Evolutionary conservation across 2,329 filamentous ascomycete species (phyloP).

Genomic region (Dactylellina cionopaga): DNA sequence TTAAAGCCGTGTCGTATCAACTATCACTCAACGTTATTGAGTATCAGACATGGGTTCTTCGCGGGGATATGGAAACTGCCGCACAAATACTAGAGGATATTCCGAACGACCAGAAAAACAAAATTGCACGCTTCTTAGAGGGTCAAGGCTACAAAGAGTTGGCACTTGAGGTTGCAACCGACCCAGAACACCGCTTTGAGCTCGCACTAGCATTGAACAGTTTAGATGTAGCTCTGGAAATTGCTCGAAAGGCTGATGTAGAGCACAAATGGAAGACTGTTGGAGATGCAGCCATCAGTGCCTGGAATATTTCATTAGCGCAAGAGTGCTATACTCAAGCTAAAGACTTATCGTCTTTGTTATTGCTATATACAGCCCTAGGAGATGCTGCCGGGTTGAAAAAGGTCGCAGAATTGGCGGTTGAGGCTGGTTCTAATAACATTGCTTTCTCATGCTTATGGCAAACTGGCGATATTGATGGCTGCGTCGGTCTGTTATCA

Average conservation of each 20-base stretch:
- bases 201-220: constrained; percentile 84
- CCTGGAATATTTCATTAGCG: constrained; percentile 87
- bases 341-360: constrained; percentile 86
- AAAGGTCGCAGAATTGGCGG: constrained; percentile 77
- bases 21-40: constrained; percentile 93
- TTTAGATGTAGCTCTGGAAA: constrained; percentile 82
- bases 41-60: constrained; percentile 94
- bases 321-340: constrained; percentile 93
- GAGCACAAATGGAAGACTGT: constrained; percentile 99
- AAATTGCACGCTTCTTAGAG: constrained; percentile 96
- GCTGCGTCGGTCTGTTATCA: constrained; percentile 80
- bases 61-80: constrained; percentile 91
- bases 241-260: constrained; percentile 82
- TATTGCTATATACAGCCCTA: constrained; percentile 88
- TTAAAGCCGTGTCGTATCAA: constrained; percentile 87
- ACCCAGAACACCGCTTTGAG: constrained; percentile 96
- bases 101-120: constrained; percentile 93
- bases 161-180: constrained; percentile 91
- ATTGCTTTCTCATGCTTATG: constrained; percentile 91
- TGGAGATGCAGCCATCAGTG: constrained; percentile 85
- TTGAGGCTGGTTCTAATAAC: constrained; percentile 83
- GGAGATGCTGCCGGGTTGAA: constrained; percentile 79
- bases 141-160: constrained; percentile 97
- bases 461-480: constrained; percentile 83
- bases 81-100: constrained; percentile 85